Evolutionary conservation across 805 yeast genomes (phyloP), one percentile per base, ranked within the genome.

Genomic region (Teunomyces tritomae): DNA sequence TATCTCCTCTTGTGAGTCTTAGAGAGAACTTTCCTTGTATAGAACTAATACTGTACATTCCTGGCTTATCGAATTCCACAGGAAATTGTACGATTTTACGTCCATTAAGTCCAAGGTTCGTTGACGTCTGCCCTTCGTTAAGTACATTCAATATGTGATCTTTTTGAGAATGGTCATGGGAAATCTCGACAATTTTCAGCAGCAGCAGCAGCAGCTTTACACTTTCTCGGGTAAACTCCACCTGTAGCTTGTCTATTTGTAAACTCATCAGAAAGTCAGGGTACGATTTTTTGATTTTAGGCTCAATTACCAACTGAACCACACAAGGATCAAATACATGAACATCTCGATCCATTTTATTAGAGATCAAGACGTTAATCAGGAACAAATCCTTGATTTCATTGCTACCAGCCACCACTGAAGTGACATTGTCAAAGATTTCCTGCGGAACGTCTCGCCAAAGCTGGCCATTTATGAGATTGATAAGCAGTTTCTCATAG

Each of bases 321-420:
- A 45, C 14, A 13, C 51, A 49, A 9, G 46, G 46, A 5, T 49
- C 51, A 28, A 36, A 45, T 3, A 46, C 45, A 17, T 45, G 46
- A 3, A 46, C 37, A n/a, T 49, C 37, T 1, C 34, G 27, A 28
- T 28, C n/a, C 8, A 8, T 6, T 28, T 40, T 17, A 10, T 28
- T 40, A 8, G 47, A 29, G 6, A 65, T 28, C 9, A 65, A 46
- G 2, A 52, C 51, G 10, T 57, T 47, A 3, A 57, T 43, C n/a
- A 54, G 47, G 30, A 61, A 55, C 5, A 63, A 44, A 4, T 26
- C 26, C 11, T 29, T 49, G 43, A 44, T 7, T n/a, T 29, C 14
- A 26, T 29, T 35, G 16, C 16, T 26, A 10, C 11, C 28, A n/a
- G 17, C 14, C 13, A 20, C 8, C 13, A 20, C n/a, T 3, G 29